Evolutionary conservation across 345 rosid species (phyloP).

Genomic region (Camelina laxa): DNA sequence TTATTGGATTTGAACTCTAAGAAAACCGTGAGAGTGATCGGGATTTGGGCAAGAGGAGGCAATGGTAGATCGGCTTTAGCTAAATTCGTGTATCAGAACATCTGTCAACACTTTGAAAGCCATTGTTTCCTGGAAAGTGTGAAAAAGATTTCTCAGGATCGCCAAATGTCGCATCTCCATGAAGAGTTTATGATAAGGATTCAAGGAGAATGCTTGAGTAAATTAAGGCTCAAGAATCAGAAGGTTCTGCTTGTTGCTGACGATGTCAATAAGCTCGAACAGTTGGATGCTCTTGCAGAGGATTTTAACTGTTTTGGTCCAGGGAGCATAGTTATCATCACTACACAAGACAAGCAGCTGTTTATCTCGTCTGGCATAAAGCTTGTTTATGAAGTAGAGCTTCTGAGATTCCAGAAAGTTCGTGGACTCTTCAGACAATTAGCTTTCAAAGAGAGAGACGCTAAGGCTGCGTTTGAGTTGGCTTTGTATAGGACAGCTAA

Average conservation of each 20-base stretch:
- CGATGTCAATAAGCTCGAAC: conserved; percentile 17
- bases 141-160: conserved; percentile 24
- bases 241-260: conserved; percentile 34
- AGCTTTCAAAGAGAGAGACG: conserved; percentile 19
- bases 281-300: conserved; percentile 38
- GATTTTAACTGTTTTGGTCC: conserved; percentile 31
- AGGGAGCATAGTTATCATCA: conserved; percentile 39
- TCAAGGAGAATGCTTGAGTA: conserved; percentile 19
- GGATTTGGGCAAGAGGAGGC: conserved; percentile 41
- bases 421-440: conserved; percentile 23
- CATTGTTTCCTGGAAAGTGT: conserved; percentile 37
- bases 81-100: conserved; percentile 12
- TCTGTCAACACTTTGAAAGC: conserved; percentile 29
- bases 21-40: conserved; percentile 20
- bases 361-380: conserved; percentile 3
- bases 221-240: conserved; percentile 22
- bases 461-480: conserved; percentile 11
- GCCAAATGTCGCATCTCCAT: background rate
- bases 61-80: conserved; percentile 33
- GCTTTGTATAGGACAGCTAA: conserved; percentile 5
- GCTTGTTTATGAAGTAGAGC: conserved; percentile 31
- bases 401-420: conserved; percentile 26
- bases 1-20: conserved; percentile 24
- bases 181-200: conserved; percentile 2
- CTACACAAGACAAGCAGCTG: conserved; percentile 41